Evolutionary conservation across 768 basidiomycete species (phyloP), one percentile per base, ranked within the genome.

Genomic region (Agaricus sinodeliciosus): DNA sequence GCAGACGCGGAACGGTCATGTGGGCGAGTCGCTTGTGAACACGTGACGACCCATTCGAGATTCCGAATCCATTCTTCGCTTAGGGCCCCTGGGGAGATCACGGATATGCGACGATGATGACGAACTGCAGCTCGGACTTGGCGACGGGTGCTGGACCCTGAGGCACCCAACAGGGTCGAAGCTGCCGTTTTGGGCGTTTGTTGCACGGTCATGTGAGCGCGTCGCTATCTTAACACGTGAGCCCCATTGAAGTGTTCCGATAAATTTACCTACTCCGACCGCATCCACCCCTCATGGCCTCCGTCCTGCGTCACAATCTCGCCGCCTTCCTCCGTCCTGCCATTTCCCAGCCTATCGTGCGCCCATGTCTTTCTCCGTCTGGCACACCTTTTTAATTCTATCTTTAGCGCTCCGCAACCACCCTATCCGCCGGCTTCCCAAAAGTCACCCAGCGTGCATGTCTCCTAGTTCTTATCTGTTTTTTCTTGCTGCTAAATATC

Each of bases 361-460:
- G 82, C 57, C 34, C 25, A 34, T 54, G 37, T 56, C 40, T 40
- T 53, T 27, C 37, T 31, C 12, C 43, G 42, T 18, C 13, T 31
- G 57, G 37, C 13, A 49, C 5, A 5, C 52, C 40, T n/a, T n/a
- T n/a, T 54, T 55, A 44, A 49, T 48, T 57, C 57, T 19, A 37
- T 50, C 49, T 22, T 65, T 34, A 87, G 85, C 77, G 87, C 65
- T 65, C 79, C 48, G 89, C 86, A 34, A 88, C 88, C 22, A 87
- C 87, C 27, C 77, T 89, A 57, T 80, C 90, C 39, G 84, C 87
- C 55, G 85, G 84, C 28, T 90, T 87, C 70, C 85, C 90, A 57
- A 83, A 77, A 67, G 80, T 88, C 55, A 75, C 84, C 8, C 77
- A 84, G 60, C 77, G 84, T 63, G 90, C 90, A 65, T 49, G 78